Conservation (phyloP, 495 filamentous ascomycete genomes). For the Delitschia confertaspora region DNA sequence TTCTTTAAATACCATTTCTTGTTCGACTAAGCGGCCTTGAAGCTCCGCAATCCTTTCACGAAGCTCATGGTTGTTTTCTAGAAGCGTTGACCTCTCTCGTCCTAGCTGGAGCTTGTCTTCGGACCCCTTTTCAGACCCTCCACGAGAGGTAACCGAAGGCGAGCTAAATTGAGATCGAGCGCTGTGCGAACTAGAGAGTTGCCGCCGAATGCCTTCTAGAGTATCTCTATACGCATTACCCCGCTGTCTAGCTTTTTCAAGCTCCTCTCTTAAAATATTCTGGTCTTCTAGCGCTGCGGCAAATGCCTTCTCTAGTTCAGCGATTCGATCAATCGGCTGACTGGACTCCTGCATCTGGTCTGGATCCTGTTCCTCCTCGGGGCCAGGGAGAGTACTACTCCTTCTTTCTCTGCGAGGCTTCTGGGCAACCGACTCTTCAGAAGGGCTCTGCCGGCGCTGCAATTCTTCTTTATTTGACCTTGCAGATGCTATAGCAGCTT, state of each 20-base stretch:
- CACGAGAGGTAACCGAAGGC: not conserved
- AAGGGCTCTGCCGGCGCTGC: conserved; percentile 22
- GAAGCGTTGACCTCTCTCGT: conserved; percentile 7
- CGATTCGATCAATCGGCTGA: conserved; percentile 10
- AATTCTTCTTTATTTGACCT: conserved; percentile 25
- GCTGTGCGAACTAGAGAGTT: conserved; percentile 6
- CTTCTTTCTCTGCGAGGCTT: conserved; percentile 4
- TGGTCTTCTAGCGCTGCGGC: conserved; percentile 13
- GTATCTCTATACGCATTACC: conserved; percentile 13
- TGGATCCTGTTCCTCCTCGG: conserved; percentile 10
- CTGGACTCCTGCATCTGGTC: conserved; percentile 4
- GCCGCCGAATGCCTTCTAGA: conserved; percentile 15
- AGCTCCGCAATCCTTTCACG: conserved; percentile 18
- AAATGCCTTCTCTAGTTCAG: conserved; percentile 24
- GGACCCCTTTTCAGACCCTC: not conserved
- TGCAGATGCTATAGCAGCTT: conserved; percentile 14
- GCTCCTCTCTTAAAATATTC: conserved; percentile 19
- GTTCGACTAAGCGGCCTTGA: conserved; percentile 10
- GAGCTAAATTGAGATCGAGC: not conserved
- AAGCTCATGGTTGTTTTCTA: conserved; percentile 20
- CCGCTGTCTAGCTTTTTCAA: conserved; percentile 13
- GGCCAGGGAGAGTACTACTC: conserved; percentile 2
- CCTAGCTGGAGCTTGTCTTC: conserved; percentile 4
- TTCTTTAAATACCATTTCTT: conserved; percentile 4
- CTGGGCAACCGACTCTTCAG: conserved; percentile 20